Evolutionary conservation across 1,284 basidiomycete genomes (phyloP).

Genomic region (Ceratobasidium sp.): DNA sequence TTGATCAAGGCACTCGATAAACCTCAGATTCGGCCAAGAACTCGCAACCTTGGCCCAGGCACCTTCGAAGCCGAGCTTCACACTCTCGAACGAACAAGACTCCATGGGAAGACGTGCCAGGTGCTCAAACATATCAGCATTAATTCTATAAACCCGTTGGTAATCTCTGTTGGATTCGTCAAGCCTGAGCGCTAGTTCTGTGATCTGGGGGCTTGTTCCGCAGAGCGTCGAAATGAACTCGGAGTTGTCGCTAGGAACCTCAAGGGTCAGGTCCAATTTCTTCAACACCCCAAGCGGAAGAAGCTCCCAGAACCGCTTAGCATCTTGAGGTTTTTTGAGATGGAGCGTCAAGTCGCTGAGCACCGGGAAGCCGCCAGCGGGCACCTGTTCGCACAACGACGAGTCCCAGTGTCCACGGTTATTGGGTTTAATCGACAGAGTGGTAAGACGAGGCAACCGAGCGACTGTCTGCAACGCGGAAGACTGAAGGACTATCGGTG

Average conservation of each 20-base stretch:
- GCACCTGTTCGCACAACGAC: not conserved
- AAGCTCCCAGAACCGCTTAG: conserved; percentile 1
- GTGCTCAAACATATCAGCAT: not conserved
- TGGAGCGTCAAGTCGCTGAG: not conserved
- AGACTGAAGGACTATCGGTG: not conserved
- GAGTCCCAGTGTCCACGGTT: not conserved
- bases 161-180: not conserved
- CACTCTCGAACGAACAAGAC: too few relatives aligned
- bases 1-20: not conserved
- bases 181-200: not conserved
- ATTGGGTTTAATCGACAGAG: not conserved
- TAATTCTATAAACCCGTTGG: not conserved
- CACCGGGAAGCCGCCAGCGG: not conserved
- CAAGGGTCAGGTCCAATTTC: not conserved
- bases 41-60: not conserved
- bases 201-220: not conserved
- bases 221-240: not conserved
- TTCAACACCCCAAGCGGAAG: not conserved
- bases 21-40: not conserved
- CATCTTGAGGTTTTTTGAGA: not conserved
- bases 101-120: not conserved
- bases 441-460: not conserved
- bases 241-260: not conserved
- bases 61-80: not conserved
- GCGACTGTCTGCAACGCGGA: not conserved